phyloP scores from a whole-genome alignment of 148 eudicot species.

The Vaccinium corymbosum region DNA sequence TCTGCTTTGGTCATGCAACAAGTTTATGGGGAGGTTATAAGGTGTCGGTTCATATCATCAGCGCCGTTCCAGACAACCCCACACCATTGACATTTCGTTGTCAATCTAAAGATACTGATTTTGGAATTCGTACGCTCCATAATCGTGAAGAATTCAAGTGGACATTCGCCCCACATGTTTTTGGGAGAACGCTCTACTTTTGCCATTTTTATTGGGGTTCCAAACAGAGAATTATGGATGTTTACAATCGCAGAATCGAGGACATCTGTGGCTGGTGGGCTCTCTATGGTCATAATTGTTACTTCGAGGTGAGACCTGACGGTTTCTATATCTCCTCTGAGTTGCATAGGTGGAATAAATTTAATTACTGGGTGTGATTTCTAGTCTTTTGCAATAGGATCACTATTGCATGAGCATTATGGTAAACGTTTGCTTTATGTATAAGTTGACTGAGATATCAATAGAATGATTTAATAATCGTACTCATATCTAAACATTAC shows the following conservation, averaged over 20 bases:
- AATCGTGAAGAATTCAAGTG: background rate
- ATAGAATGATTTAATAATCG: no score
- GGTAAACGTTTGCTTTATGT: no score
- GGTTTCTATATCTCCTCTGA: background rate
- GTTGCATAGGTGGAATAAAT: background rate
- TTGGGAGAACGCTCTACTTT: background rate
- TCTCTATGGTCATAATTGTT: background rate
- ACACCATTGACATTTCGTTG: background rate
- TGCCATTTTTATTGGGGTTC: slow-evolving; percentile 13
- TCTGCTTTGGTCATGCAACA: background rate
- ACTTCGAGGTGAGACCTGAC: background rate
- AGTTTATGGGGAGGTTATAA: background rate
- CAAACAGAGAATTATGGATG: background rate
- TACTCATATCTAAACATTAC: no score
- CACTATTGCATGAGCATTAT: no score
- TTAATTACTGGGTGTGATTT: slow-evolving; percentile 5
- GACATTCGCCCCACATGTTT: background rate
- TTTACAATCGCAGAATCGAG: background rate
- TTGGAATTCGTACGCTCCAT: background rate
- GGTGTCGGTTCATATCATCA: background rate
- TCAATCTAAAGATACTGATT: slow-evolving; percentile 8
- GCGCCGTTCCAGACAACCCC: background rate
- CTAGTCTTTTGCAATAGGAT: background rate
- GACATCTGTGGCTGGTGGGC: background rate
- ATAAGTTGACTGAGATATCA: no score